These are phyloP conservation scores for Crithidia expoeki DNA, from an alignment of 208 protist species.

Conservation along the genomic window DNA sequence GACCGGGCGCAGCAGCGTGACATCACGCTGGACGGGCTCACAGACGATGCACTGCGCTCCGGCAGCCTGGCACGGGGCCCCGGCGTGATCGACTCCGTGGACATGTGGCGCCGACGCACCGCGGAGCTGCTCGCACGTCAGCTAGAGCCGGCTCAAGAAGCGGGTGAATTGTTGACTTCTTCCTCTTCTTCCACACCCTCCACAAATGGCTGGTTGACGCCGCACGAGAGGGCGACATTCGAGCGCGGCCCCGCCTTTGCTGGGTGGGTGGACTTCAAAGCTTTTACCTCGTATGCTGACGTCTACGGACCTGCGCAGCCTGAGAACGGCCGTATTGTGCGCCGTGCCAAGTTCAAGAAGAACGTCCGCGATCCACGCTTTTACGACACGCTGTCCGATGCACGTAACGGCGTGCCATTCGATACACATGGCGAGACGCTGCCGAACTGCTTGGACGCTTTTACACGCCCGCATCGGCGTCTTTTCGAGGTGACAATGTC, in stretches of 20 bases:
- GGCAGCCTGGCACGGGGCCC: constrained; percentile 52
- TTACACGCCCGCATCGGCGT: constrained; percentile 50
- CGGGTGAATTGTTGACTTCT: background rate
- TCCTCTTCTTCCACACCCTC: background rate
- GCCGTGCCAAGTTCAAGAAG: constrained; percentile 61
- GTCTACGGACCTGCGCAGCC: constrained; percentile 63
- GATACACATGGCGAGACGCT: constrained; percentile 60
- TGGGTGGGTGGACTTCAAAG: constrained; percentile 46
- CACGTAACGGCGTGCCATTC: constrained; percentile 79
- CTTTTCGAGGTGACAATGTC: constrained; percentile 84
- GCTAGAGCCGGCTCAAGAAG: constrained; percentile 34
- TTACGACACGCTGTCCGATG: constrained; percentile 77
- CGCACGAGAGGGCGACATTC: constrained; percentile 40
- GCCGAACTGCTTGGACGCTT: constrained; percentile 50
- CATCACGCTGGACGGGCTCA: constrained; percentile 41
- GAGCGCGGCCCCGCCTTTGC: constrained; percentile 65
- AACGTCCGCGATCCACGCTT: constrained; percentile 79
- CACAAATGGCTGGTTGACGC: constrained; percentile 63
- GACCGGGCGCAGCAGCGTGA: background rate
- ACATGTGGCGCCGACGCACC: constrained; percentile 59
- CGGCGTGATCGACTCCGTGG: constrained; percentile 54
- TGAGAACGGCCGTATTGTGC: constrained; percentile 57
- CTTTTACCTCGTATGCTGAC: constrained; percentile 53
- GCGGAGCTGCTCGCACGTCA: constrained; percentile 28
- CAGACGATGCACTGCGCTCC: background rate